A percentile compares a stretch with the other conserved stretches of the same genome.
These are phyloP conservation scores for Chimonanthus salicifolius DNA, from an alignment of 164 flowering plant genomes.

Conservation along the genomic window DNA sequence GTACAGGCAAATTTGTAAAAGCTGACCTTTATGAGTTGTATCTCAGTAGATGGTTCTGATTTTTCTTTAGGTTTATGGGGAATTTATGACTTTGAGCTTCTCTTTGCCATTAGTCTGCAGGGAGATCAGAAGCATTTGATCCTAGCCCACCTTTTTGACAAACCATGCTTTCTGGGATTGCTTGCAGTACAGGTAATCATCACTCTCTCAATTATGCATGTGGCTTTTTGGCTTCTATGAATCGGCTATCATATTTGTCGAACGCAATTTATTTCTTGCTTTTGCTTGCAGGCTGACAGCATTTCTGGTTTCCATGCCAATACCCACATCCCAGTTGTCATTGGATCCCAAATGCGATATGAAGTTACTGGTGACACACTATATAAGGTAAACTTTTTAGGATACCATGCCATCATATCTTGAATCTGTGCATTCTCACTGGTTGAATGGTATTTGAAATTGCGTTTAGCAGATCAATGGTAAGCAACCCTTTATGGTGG, in stretches of 20 bases:
- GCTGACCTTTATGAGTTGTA: no score
- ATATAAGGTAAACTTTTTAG: conserved; percentile 48
- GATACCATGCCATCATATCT: not conserved
- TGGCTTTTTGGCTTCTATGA: not conserved
- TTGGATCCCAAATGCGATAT: conserved; percentile 94
- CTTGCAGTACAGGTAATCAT: conserved; percentile 71
- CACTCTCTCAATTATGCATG: not conserved
- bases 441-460: not conserved
- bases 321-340: conserved; percentile 86
- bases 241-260: not conserved
- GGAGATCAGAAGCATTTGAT: conserved; percentile 60
- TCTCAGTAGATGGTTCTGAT: no score
- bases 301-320: conserved; percentile 80
- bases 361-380: conserved; percentile 90
- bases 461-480: not conserved
- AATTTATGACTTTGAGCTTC: not conserved
- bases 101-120: conserved; percentile 25
- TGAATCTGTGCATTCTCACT: not conserved
- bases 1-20: no score
- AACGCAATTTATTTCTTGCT: not conserved
- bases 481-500: not conserved
- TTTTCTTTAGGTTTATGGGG: not conserved
- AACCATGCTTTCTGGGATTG: conserved; percentile 89
- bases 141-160: conserved; percentile 92
- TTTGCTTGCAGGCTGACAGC: conserved; percentile 60